phyloP scores from a whole-genome alignment of 2,329 filamentous ascomycete genomes.

The Colletotrichum gigasporum region DNA sequence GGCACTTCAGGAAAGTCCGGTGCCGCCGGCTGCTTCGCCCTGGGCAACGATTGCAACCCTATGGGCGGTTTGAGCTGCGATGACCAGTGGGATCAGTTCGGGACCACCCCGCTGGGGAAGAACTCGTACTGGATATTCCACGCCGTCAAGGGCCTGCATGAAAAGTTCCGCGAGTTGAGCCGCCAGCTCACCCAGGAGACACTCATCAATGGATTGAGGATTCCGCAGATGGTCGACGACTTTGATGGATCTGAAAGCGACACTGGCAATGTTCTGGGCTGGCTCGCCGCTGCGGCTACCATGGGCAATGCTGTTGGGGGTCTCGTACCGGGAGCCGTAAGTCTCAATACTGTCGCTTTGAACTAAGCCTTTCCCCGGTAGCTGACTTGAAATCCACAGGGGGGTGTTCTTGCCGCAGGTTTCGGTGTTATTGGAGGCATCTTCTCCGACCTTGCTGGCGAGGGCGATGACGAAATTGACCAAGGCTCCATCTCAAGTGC shows the following conservation, averaged over 20 bases:
- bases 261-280: slow-evolving; percentile 1
- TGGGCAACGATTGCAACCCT: slow-evolving; percentile 20
- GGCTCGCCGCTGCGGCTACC: slow-evolving; percentile 7
- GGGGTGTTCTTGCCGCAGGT: not conserved
- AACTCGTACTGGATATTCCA: slow-evolving; percentile 27
- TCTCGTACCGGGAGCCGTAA: slow-evolving; percentile 8
- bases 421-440: slow-evolving; percentile 5
- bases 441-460: slow-evolving; percentile 1
- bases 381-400: not conserved
- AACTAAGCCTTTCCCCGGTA: not conserved
- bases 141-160: slow-evolving; percentile 25
- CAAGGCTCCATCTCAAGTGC: slow-evolving; percentile 1
- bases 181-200: slow-evolving; percentile 9
- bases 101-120: not conserved
- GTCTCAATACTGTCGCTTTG: not conserved
- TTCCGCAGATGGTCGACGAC: slow-evolving; percentile 13
- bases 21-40: slow-evolving; percentile 11
- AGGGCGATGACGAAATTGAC: slow-evolving; percentile 7
- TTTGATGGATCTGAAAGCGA: slow-evolving; percentile 11
- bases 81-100: slow-evolving; percentile 4
- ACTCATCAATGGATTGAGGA: slow-evolving; percentile 16
- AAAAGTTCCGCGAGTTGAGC: slow-evolving; percentile 21
- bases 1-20: slow-evolving; percentile 21
- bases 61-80: slow-evolving; percentile 8
- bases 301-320: slow-evolving; percentile 14